Base-by-base conservation (phyloP, 2,329 filamentous ascomycete genomes). In the Ceratocystis colombiana region DNA sequence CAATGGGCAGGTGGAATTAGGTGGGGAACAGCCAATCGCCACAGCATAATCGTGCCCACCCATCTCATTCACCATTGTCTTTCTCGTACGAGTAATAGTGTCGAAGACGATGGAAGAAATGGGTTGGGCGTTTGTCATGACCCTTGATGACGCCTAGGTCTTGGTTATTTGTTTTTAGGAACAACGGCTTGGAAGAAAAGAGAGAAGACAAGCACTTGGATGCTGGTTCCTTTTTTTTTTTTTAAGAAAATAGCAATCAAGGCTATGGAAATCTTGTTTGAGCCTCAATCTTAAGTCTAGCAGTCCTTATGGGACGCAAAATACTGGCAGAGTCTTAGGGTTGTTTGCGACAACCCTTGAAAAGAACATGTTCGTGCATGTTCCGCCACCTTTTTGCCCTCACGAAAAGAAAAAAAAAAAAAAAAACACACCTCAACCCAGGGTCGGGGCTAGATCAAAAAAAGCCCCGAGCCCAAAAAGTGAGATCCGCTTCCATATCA, bases 51-150 rank as follows among this genome's bases (percentile, higher is more conserved):
- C 48, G 20, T 25, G 20, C 33, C 33, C 33, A 37, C 10, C 33
- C 10, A 37, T 37, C 33, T 37, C 33, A 22, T 50, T n/a, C 10
- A 12, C 28, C 28, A 33, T 59, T 59, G 53, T 59, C 28, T 28
- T 28, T 25, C 53, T 59, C 53, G 25, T 37, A 59, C 25, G 28
- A 59, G 53, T 59, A 37, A 59, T 59, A 59, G 53, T 33, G 53
- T 59, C 53, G 53, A 59, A 59, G 12, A 6, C 53, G 28, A 59
- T 59, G 53, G 53, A 59, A 59, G 25, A 57, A n/a, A n/a, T n/a
- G 4, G 28, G 53, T 30, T 59, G 20, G 48, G 33, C 7, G 4
- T 33, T 30, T 30, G 25, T 15, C 22, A 22, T 30, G 53, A 17
- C 46, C 46, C 12, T 53, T 59, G 53, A 12, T 37, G 33, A 37